Evolutionary conservation across 108 stramenopile genomes (phyloP).

Genomic region (Nitzschia inconspicua): DNA sequence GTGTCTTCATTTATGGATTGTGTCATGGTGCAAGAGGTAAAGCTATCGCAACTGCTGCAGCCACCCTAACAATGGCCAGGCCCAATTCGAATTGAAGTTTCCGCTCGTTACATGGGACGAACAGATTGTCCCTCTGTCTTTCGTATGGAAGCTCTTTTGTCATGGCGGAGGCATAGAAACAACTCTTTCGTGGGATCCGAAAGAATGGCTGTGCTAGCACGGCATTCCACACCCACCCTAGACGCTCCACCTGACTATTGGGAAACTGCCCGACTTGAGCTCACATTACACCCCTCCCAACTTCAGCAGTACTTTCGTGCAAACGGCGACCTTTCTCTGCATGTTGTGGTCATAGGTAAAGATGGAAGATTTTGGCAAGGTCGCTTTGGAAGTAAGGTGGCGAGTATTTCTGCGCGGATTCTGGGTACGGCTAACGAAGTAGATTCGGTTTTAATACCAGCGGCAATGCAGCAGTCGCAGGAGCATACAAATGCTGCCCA

Average conservation of each 20-base stretch:
- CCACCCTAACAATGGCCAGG: not conserved
- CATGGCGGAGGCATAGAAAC: too few species aligned
- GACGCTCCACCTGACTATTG: conserved; percentile 53
- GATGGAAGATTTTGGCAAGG: conserved; percentile 60
- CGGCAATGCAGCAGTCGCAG: too few species aligned
- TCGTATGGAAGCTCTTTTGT: conserved; percentile 31
- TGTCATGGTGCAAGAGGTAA: conserved; percentile 48
- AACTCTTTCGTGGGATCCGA: too few species aligned
- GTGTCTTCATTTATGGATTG: conserved; percentile 46
- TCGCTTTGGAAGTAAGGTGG: conserved; percentile 57
- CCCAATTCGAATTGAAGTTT: conserved; percentile 36
- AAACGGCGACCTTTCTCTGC: too few species aligned
- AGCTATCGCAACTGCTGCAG: conserved; percentile 5
- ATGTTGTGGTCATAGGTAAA: conserved; percentile 53
- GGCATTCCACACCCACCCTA: not conserved
- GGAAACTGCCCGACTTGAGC: conserved; percentile 39
- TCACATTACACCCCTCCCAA: too few species aligned
- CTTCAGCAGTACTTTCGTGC: too few species aligned
- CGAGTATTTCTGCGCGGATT: conserved; percentile 53
- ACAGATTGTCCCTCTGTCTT: conserved; percentile 72
- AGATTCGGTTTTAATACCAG: too few species aligned
- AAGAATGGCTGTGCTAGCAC: not conserved
- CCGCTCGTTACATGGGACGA: conserved; percentile 60
- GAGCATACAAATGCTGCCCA: too few species aligned
- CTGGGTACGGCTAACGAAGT: too few species aligned